phyloP scores from a whole-genome alignment of 805 yeast genomes.

The Monosporozyma aerobia region DNA sequence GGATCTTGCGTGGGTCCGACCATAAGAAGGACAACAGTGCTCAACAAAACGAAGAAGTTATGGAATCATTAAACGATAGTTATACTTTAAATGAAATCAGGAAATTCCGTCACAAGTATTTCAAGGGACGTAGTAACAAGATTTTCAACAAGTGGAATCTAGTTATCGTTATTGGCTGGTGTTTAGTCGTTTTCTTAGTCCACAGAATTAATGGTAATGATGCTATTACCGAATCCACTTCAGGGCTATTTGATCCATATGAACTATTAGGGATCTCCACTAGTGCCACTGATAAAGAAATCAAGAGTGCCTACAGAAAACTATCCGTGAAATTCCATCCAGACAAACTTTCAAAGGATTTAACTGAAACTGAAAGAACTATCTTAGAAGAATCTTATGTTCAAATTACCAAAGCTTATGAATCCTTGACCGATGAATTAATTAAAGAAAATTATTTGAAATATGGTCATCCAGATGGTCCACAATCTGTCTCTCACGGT shows the following conservation, averaged over 20 bases:
- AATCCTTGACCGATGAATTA: slow-evolving; percentile 85
- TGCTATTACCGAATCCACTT: slow-evolving; percentile 37
- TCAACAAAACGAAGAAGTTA: slow-evolving; percentile 4
- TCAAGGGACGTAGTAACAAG: slow-evolving; percentile 13
- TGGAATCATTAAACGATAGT: slow-evolving; percentile 14
- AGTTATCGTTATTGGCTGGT: slow-evolving; percentile 51
- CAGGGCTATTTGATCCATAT: slow-evolving; percentile 73
- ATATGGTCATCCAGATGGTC: slow-evolving; percentile 98
- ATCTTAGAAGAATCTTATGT: slow-evolving; percentile 70
- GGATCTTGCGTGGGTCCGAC: slow-evolving; percentile 17
- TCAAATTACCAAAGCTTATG: slow-evolving; percentile 81
- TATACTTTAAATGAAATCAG: slow-evolving; percentile 15
- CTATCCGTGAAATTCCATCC: slow-evolving; percentile 87
- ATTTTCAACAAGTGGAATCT: slow-evolving; percentile 13
- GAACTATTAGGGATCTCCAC: slow-evolving; percentile 66
- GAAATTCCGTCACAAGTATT: slow-evolving; percentile 15
- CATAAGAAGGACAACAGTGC: neutral
- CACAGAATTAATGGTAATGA: slow-evolving; percentile 33
- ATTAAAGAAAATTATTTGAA: slow-evolving; percentile 71
- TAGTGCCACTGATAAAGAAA: slow-evolving; percentile 62
- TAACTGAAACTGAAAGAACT: slow-evolving; percentile 45
- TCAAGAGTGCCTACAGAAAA: slow-evolving; percentile 77
- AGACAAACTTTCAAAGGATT: slow-evolving; percentile 66
- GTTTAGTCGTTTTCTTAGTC: slow-evolving; percentile 36
- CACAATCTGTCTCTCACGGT: slow-evolving; percentile 82